phyloP scores from a whole-genome alignment of 2,329 filamentous ascomycete species.

The Alternaria rosae region DNA sequence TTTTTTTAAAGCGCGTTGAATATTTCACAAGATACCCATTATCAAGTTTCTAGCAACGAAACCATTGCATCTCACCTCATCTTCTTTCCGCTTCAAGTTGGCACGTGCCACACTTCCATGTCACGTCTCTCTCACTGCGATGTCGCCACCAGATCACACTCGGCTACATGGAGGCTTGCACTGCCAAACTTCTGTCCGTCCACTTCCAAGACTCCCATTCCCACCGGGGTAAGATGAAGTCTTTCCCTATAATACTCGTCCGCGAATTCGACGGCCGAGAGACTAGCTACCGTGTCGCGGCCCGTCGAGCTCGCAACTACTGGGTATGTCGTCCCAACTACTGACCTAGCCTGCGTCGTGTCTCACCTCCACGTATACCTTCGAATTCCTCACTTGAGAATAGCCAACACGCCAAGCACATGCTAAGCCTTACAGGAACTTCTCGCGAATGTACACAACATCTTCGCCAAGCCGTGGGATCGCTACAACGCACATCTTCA shows the following conservation, averaged over 20 bases:
- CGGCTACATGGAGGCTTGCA: neutral
- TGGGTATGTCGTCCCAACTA: neutral
- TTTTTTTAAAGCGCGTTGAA: neutral
- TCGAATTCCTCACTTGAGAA: neutral
- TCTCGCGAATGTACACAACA: neutral
- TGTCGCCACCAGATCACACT: neutral
- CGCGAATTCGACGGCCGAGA: neutral
- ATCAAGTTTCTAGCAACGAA: neutral
- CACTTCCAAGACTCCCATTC: neutral
- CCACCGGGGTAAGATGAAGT: neutral
- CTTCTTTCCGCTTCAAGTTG: neutral
- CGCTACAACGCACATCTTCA: neutral
- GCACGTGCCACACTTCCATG: neutral
- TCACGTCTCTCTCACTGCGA: neutral
- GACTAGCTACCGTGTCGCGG: neutral
- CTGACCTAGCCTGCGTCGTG: neutral
- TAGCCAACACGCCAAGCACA: neutral
- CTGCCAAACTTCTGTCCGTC: neutral
- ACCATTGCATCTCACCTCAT: neutral
- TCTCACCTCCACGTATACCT: neutral
- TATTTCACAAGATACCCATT: neutral
- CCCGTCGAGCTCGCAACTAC: neutral
- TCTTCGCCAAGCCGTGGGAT: neutral
- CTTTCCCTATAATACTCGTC: neutral
- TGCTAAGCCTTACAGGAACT: neutral